Conservation (phyloP, 805 yeast genomes). For the Suhomyces tanzawaensis region DNA sequence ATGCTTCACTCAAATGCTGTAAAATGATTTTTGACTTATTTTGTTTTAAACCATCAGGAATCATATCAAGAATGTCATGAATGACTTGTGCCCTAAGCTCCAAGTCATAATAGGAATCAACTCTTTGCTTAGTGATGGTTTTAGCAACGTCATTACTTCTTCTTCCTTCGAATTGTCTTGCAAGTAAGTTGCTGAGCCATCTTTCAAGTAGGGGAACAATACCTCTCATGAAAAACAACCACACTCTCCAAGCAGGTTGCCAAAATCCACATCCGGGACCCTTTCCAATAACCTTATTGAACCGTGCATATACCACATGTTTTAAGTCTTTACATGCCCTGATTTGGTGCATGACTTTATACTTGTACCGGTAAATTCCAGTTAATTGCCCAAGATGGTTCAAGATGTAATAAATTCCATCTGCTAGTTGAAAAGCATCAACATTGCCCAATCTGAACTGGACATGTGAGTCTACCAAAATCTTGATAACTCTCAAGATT, state of each 20-base stretch:
- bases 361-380: slow-evolving; percentile 94
- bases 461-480: slow-evolving; percentile 90
- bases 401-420: slow-evolving; percentile 84
- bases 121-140: slow-evolving; percentile 91
- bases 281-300: slow-evolving; percentile 84
- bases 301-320: slow-evolving; percentile 83
- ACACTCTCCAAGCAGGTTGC: slow-evolving; percentile 99
- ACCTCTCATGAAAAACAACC: slow-evolving; percentile 92
- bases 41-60: slow-evolving; percentile 90
- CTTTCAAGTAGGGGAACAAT: slow-evolving; percentile 86
- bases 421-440: slow-evolving; percentile 93
- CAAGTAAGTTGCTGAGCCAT: slow-evolving; percentile 88
- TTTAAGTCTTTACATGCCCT: slow-evolving; percentile 93
- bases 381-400: slow-evolving; percentile 95
- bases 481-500: slow-evolving; percentile 75
- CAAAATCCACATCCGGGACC: slow-evolving; percentile 99
- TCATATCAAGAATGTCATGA: slow-evolving; percentile 95
- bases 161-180: slow-evolving; percentile 96
- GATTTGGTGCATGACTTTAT: slow-evolving; percentile 97
- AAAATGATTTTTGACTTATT: slow-evolving; percentile 81
- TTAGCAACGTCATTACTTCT: slow-evolving; percentile 88
- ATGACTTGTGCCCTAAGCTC: slow-evolving; percentile 92
- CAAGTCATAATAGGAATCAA: slow-evolving; percentile 90
- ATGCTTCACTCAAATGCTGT: slow-evolving; percentile 95
- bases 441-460: slow-evolving; percentile 86